Evolutionary conservation across 768 basidiomycete species (phyloP).

Genomic region (Sarcodon aspratus): DNA sequence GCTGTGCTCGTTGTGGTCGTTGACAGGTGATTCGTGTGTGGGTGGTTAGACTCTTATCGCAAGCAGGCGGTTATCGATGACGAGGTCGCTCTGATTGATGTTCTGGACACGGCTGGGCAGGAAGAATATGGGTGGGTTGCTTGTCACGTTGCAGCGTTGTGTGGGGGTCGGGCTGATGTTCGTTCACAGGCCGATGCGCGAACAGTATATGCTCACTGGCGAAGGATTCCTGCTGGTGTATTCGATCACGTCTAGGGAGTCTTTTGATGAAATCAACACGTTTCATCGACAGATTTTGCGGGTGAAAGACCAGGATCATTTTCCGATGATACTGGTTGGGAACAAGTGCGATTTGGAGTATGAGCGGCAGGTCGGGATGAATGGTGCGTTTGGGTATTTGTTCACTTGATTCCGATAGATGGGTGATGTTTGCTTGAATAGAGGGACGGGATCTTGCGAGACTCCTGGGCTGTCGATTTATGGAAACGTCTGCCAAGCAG

Average conservation of each 20-base stretch:
- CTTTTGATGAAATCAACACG: slow-evolving; percentile 92
- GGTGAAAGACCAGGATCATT: slow-evolving; percentile 92
- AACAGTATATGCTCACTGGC: slow-evolving; percentile 98
- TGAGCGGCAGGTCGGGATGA: slow-evolving; percentile 79
- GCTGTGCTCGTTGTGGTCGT: not conserved
- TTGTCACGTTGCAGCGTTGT: not conserved
- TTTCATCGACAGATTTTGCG: slow-evolving; percentile 96
- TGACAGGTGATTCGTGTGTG: not conserved
- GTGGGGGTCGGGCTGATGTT: not conserved
- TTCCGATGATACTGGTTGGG: slow-evolving; percentile 95
- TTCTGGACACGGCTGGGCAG: slow-evolving; percentile 94
- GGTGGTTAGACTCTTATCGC: slow-evolving; percentile 74
- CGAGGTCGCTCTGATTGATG: slow-evolving; percentile 97
- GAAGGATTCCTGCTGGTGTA: slow-evolving; percentile 98
- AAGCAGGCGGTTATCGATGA: slow-evolving; percentile 97
- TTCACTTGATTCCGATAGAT: not conserved
- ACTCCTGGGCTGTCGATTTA: slow-evolving; percentile 88
- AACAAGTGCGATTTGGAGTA: slow-evolving; percentile 97
- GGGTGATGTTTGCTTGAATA: slow-evolving; percentile 18
- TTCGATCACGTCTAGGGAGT: slow-evolving; percentile 92
- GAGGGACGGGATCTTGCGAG: slow-evolving; percentile 97
- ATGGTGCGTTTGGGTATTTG: slow-evolving; percentile 42
- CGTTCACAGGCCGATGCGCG: slow-evolving; percentile 79
- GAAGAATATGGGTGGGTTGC: slow-evolving; percentile 83
- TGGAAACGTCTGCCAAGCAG: slow-evolving; percentile 94